Evolutionary conservation across 2,329 filamentous ascomycete genomes (phyloP).

Genomic region (Biscogniauxia sp.): DNA sequence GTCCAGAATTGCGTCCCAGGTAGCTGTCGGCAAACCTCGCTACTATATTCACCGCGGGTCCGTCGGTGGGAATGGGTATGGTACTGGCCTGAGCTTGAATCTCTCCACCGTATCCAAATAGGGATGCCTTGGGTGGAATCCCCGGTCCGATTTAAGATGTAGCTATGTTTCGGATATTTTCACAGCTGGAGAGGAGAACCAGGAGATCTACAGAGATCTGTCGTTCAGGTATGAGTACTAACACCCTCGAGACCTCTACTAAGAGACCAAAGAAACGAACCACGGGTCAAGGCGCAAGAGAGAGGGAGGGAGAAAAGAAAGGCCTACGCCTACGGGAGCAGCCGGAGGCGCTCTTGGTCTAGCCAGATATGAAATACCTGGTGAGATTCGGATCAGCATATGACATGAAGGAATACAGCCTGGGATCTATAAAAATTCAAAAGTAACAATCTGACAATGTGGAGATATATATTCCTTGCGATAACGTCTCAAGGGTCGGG

Average conservation of each 20-base stretch:
- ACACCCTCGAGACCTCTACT: not conserved
- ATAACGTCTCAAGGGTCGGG: slow-evolving; percentile 7
- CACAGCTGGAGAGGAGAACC: not conserved
- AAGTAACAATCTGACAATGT: slow-evolving; percentile 15
- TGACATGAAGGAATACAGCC: slow-evolving; percentile 6
- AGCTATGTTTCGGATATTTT: not conserved
- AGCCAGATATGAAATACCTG: slow-evolving; percentile 15
- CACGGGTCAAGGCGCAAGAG: not conserved
- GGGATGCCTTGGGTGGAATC: not conserved
- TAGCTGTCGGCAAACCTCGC: not conserved
- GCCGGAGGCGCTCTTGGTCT: slow-evolving; percentile 3
- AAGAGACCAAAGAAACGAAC: not conserved
- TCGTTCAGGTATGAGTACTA: not conserved
- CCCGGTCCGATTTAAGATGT: not conserved
- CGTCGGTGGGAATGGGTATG: not conserved
- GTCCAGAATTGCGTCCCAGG: not conserved
- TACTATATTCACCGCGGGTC: not conserved
- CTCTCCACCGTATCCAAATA: not conserved
- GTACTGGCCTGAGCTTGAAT: not conserved
- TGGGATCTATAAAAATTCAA: slow-evolving; percentile 12
- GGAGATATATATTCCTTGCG: slow-evolving; percentile 11
- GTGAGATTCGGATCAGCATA: slow-evolving; percentile 28
- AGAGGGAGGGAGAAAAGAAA: not conserved
- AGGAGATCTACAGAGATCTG: not conserved
- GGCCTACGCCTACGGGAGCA: slow-evolving; percentile 7